Percentiles rank a stretch among this genome's conserved stretches.
Evolutionary conservation across 2,329 filamentous ascomycete genomes (phyloP).

Genomic region (Colletotrichum sidae): DNA sequence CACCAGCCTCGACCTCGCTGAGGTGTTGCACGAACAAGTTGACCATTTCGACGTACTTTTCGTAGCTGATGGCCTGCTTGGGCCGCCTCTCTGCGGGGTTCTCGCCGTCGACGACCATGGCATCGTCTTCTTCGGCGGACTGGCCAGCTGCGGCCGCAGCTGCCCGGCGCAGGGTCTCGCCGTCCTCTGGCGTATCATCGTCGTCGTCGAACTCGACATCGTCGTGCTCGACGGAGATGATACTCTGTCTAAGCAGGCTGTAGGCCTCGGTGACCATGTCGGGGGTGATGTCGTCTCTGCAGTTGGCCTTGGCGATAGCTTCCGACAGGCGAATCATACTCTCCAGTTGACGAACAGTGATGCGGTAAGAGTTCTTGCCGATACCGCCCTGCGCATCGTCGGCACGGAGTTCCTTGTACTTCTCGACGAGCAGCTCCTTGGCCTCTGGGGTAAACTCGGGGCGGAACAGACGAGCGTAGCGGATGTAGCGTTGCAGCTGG

Average conservation of each 20-base stretch:
- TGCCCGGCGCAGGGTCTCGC: slow-evolving; percentile 56
- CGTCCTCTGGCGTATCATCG: slow-evolving; percentile 62
- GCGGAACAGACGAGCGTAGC: slow-evolving; percentile 93
- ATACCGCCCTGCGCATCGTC: slow-evolving; percentile 96
- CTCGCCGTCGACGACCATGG: slow-evolving; percentile 52
- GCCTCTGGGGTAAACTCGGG: slow-evolving; percentile 92
- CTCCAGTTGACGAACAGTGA: slow-evolving; percentile 96
- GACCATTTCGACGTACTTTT: slow-evolving; percentile 92
- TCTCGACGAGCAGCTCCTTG: slow-evolving; percentile 84
- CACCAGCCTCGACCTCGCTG: slow-evolving; percentile 81
- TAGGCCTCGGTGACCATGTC: slow-evolving; percentile 93
- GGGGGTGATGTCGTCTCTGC: slow-evolving; percentile 87
- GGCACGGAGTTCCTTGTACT: slow-evolving; percentile 94
- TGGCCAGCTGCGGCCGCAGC: slow-evolving; percentile 53
- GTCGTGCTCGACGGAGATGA: slow-evolving; percentile 97
- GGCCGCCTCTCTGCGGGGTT: slow-evolving; percentile 57
- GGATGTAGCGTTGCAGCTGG: slow-evolving; percentile 95
- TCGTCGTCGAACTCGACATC: slow-evolving; percentile 95
- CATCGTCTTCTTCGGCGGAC: slow-evolving; percentile 62
- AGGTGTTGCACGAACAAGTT: slow-evolving; percentile 87
- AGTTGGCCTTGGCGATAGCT: slow-evolving; percentile 98
- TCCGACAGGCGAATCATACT: slow-evolving; percentile 95
- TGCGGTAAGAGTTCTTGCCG: slow-evolving; percentile 94
- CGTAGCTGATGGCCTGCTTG: slow-evolving; percentile 92
- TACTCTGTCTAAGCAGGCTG: slow-evolving; percentile 90